phyloP scores from a whole-genome alignment of 2,329 filamentous ascomycete species.

The Fusarium pseudograminearum region DNA sequence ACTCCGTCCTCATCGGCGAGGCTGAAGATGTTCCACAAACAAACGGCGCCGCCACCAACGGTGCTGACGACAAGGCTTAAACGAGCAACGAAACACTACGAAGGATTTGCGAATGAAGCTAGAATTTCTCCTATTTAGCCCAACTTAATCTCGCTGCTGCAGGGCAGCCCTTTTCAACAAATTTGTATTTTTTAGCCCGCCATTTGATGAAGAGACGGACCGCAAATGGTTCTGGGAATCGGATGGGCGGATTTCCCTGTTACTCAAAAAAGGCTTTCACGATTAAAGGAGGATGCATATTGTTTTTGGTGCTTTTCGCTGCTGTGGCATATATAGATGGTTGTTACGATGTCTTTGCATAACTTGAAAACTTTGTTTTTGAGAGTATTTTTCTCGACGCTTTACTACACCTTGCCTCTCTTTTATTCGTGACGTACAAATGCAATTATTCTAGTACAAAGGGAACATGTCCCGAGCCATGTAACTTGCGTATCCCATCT shows the following conservation, averaged over 20 bases:
- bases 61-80: constrained; percentile 33
- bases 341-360: constrained; percentile 38
- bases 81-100: constrained; percentile 20
- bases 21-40: constrained; percentile 48
- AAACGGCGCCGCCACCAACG: constrained; percentile 50
- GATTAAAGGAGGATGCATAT: constrained; percentile 23
- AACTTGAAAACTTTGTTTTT: constrained; percentile 25
- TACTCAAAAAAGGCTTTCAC: constrained; percentile 22
- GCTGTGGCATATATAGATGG: constrained; percentile 36
- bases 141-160: constrained; percentile 32
- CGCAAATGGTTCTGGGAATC: constrained; percentile 18
- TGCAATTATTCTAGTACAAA: constrained; percentile 40
- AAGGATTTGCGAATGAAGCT: constrained; percentile 13
- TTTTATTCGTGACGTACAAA: constrained; percentile 33
- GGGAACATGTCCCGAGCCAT: constrained; percentile 1
- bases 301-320: constrained; percentile 13
- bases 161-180: constrained; percentile 14
- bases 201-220: constrained; percentile 1
- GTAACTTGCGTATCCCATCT: constrained; percentile 15
- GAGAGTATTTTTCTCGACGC: constrained; percentile 19
- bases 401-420: not conserved
- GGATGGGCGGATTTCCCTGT: constrained; percentile 35
- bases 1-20: constrained; percentile 70
- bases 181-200: constrained; percentile 35
- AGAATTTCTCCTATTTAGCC: constrained; percentile 25